Evolutionary conservation across 768 basidiomycete genomes (phyloP).

Genomic region (Lyophyllum semitale): DNA sequence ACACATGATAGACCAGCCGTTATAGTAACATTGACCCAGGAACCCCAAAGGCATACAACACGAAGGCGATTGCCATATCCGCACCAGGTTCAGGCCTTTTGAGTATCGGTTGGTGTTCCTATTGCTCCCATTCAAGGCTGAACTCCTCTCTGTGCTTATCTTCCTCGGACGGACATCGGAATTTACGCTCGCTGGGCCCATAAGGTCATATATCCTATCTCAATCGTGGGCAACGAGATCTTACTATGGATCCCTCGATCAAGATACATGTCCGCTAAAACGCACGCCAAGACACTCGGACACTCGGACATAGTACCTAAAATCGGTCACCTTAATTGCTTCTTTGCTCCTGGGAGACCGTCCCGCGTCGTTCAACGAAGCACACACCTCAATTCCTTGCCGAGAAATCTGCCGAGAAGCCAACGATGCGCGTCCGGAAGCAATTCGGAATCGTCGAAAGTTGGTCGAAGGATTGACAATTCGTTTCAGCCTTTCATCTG

Average conservation of each 20-base stretch:
- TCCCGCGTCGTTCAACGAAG: not conserved
- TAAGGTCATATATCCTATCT: not conserved
- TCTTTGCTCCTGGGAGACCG: slow-evolving; percentile 20
- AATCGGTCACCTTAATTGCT: slow-evolving; percentile 30
- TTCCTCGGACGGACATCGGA: slow-evolving; percentile 31
- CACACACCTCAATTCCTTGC: slow-evolving; percentile 2
- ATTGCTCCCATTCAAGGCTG: too few relatives aligned
- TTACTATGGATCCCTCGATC: slow-evolving; percentile 5
- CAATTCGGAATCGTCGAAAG: not conserved
- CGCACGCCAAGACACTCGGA: slow-evolving; percentile 23
- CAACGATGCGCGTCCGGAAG: slow-evolving; percentile 20
- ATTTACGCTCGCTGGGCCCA: slow-evolving; percentile 4
- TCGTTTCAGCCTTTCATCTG: not conserved
- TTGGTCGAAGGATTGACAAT: not conserved
- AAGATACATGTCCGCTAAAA: slow-evolving; percentile 1
- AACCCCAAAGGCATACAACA: too few relatives aligned
- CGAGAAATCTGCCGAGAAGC: slow-evolving; percentile 18
- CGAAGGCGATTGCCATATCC: too few relatives aligned
- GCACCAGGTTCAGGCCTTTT: too few relatives aligned
- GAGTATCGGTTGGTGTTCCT: too few relatives aligned
- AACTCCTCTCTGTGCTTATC: slow-evolving; percentile 7
- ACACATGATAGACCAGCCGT: not conserved
- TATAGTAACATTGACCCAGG: too few relatives aligned
- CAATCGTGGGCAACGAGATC: not conserved
- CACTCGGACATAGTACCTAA: slow-evolving; percentile 25